Base-by-base conservation (phyloP, 2,329 filamentous ascomycete genomes). In the Amylocarpus encephaloides region DNA sequence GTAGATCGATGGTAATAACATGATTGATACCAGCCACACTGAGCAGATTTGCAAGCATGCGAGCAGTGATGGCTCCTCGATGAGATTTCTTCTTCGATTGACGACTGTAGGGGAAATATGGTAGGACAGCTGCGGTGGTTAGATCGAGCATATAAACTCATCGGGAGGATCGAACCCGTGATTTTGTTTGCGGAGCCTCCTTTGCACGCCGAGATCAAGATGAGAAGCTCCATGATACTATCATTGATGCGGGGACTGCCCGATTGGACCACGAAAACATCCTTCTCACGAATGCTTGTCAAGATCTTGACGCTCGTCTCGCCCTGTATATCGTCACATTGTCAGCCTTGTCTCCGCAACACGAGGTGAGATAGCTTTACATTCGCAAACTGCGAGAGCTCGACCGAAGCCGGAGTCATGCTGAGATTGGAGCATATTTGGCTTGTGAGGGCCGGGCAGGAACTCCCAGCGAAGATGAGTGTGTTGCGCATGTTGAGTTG, bases 61-160 rank as follows among this genome's bases (percentile, higher is more conserved):
- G 85, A 49, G 93, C 93, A 7, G 93, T 96, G 65, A 98, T 97
- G 52, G 93, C 90, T 46, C 93, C 93, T 58, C 93, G 82, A 66
- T 97, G 92, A 50, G 89, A 90, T 73, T 98, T 98, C 78, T 97
- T 97, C 77, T 98, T 98, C 51, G 92, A 97, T 70, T 98, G 93
- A 55, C 93, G 88, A 61, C 90, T 96, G 74, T 98, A 98, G n/a
- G 93, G 93, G 66, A 97, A 98, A 72, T 97, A 97, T 11, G 88
- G 88, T 64, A 93, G 80, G 57, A 93, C 88, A 59, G 88, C 88
- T 92, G 64, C 29, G 11, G 2, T 47, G 50, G 49, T 64, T 40
- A 62, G 60, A 33, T 42, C n/a, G 19, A 12, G 44, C 30, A 11
- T 39, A 30, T 29, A 33, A 36, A 18, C 26, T 10, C 11, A 15